Evolutionary conservation across 257 asterid species (phyloP).

Genomic region (Anisodus tanguticus): DNA sequence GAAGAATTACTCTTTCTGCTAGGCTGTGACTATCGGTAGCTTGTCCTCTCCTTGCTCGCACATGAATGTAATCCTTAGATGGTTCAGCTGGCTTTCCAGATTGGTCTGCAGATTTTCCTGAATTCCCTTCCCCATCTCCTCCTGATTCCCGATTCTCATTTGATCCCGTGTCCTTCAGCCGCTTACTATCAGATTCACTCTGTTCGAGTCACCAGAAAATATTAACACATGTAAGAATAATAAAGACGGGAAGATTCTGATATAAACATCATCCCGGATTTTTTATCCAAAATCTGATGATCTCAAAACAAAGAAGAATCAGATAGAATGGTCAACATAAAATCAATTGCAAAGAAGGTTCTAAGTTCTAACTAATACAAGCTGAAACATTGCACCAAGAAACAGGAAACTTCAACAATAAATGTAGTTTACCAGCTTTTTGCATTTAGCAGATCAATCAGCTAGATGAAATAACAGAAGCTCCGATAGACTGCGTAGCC

Average conservation of each 20-base stretch:
- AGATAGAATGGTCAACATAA: neutral
- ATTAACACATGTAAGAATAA: neutral
- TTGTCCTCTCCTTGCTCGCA: conserved; percentile 60
- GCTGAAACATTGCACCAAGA: conserved; percentile 13
- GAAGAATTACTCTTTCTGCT: conserved; percentile 52
- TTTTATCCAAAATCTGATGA: neutral
- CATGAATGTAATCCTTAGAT: conserved; percentile 58
- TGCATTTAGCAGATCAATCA: neutral
- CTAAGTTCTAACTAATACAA: neutral
- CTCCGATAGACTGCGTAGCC: neutral
- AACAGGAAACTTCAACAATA: neutral
- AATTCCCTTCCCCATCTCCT: conserved; percentile 42
- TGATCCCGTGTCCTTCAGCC: conserved; percentile 40
- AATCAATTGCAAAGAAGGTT: neutral
- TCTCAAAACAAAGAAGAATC: neutral
- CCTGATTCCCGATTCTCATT: conserved; percentile 37
- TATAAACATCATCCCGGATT: neutral
- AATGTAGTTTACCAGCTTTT: neutral
- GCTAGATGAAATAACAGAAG: neutral
- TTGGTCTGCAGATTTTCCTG: conserved; percentile 44
- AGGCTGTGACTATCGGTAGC: conserved; percentile 63
- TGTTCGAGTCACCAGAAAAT: conserved; percentile 28
- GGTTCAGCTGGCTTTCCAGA: conserved; percentile 42
- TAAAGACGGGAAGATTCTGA: neutral
- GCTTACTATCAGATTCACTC: conserved; percentile 46